These are phyloP conservation scores for Aspergillus floridensis DNA, from an alignment of 2,329 filamentous ascomycete genomes.

Conservation along the genomic window DNA sequence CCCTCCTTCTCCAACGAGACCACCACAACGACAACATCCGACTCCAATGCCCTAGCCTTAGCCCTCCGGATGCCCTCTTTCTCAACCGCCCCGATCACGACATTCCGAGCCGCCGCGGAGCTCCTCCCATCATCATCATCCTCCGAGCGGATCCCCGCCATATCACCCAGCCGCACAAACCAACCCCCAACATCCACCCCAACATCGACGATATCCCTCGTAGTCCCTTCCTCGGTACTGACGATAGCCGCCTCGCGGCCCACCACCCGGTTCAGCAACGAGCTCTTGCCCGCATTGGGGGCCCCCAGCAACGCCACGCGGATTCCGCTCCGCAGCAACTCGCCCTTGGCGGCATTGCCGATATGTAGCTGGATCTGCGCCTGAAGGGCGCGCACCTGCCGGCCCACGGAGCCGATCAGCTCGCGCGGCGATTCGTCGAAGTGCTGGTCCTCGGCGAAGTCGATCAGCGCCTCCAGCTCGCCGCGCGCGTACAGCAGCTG, in stretches of 20 bases:
- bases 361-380: slow-evolving; percentile 67
- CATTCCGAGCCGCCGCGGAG: slow-evolving; percentile 12
- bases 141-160: slow-evolving; percentile 72
- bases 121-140: slow-evolving; percentile 9
- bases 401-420: slow-evolving; percentile 67
- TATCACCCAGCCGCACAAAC: slow-evolving; percentile 92
- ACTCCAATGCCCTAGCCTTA: slow-evolving; percentile 73
- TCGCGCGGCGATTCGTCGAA: slow-evolving; percentile 82
- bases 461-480: slow-evolving; percentile 91
- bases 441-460: slow-evolving; percentile 96
- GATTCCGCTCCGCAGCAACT: slow-evolving; percentile 81
- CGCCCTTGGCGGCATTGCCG: slow-evolving; percentile 73
- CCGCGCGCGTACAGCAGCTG: slow-evolving; percentile 76
- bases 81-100: slow-evolving; percentile 69
- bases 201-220: slow-evolving; percentile 88
- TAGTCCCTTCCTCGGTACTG: slow-evolving; percentile 87
- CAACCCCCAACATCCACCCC: slow-evolving; percentile 86
- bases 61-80: slow-evolving; percentile 87
- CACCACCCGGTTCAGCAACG: slow-evolving; percentile 83
- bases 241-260: slow-evolving; percentile 95
- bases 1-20: slow-evolving; percentile 64
- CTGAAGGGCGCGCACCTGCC: slow-evolving; percentile 62
- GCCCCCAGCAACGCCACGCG: slow-evolving; percentile 82
- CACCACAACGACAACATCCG: slow-evolving; percentile 81
- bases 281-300: slow-evolving; percentile 94